These are phyloP conservation scores for Logfia minima DNA, from an alignment of 129 eudicot species.

Conservation along the genomic window DNA sequence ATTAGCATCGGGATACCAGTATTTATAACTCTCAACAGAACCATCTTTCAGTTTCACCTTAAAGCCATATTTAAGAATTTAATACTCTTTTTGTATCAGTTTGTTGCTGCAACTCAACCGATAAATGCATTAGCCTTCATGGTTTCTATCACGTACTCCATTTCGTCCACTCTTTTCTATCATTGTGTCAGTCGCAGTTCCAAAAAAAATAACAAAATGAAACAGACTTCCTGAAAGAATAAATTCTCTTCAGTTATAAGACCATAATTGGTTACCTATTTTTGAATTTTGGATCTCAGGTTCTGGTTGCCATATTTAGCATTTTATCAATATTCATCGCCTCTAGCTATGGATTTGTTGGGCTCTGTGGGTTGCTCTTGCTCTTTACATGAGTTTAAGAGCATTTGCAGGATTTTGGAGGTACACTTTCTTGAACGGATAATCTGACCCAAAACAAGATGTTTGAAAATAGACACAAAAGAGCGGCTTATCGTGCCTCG, in stretches of 20 bases:
- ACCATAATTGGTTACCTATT: neutral
- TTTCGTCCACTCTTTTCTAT: neutral
- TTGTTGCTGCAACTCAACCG: conserved; percentile 85
- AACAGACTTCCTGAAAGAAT: neutral
- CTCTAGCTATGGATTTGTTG: conserved; percentile 56
- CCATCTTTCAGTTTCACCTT: neutral
- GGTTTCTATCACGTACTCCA: neutral
- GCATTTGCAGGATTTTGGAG: conserved; percentile 88
- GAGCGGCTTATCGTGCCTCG: neutral
- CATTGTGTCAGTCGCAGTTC: neutral
- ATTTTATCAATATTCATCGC: conserved; percentile 55
- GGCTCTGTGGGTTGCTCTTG: conserved; percentile 74
- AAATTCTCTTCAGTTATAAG: neutral
- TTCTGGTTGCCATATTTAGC: conserved; percentile 64
- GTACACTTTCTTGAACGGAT: conserved; percentile 29
- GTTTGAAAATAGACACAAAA: neutral
- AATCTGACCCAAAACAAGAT: neutral
- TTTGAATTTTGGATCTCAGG: conserved; percentile 37
- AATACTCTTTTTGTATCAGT: conserved; percentile 33
- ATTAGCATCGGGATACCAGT: conserved; percentile 83
- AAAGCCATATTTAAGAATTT: neutral
- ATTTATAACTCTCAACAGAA: conserved; percentile 14
- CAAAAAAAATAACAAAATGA: neutral
- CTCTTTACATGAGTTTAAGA: conserved; percentile 80
- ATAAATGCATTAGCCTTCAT: conserved; percentile 59